Evolutionary conservation across 2,329 filamentous ascomycete genomes (phyloP).

Genomic region (Nannizzia gypsea): DNA sequence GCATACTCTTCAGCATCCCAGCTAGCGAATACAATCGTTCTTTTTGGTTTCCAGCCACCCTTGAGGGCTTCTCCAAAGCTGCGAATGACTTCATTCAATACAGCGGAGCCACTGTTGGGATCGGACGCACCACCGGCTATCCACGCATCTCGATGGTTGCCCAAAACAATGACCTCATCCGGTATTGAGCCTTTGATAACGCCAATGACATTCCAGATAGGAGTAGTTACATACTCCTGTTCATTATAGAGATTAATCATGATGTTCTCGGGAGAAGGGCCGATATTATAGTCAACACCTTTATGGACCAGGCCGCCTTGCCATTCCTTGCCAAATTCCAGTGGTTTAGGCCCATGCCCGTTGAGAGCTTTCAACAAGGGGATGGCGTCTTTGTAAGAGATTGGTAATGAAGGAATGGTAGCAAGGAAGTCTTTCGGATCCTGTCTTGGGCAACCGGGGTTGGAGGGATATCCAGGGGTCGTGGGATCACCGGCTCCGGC

Average conservation of each 20-base stretch:
- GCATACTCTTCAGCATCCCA: constrained; percentile 82
- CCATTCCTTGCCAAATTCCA: constrained; percentile 64
- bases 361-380: constrained; percentile 85
- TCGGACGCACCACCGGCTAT: constrained; percentile 73
- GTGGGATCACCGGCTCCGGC: constrained; percentile 63
- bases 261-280: constrained; percentile 62
- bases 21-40: constrained; percentile 83
- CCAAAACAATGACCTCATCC: constrained; percentile 76
- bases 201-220: constrained; percentile 85
- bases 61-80: constrained; percentile 60
- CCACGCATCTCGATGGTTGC: constrained; percentile 90
- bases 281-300: constrained; percentile 73
- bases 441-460: constrained; percentile 69
- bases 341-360: constrained; percentile 67
- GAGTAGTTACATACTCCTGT: constrained; percentile 70
- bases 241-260: constrained; percentile 64
- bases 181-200: constrained; percentile 76
- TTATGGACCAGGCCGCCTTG: constrained; percentile 63
- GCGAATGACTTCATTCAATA: constrained; percentile 65
- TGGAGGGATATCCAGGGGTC: constrained; percentile 86
- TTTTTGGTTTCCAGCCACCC: constrained; percentile 68
- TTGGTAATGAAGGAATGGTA: constrained; percentile 77
- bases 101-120: constrained; percentile 70
- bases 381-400: constrained; percentile 76
- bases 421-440: constrained; percentile 61